Conservation (phyloP, 2,329 filamentous ascomycete genomes). For the Spiromastix sp. region DNA sequence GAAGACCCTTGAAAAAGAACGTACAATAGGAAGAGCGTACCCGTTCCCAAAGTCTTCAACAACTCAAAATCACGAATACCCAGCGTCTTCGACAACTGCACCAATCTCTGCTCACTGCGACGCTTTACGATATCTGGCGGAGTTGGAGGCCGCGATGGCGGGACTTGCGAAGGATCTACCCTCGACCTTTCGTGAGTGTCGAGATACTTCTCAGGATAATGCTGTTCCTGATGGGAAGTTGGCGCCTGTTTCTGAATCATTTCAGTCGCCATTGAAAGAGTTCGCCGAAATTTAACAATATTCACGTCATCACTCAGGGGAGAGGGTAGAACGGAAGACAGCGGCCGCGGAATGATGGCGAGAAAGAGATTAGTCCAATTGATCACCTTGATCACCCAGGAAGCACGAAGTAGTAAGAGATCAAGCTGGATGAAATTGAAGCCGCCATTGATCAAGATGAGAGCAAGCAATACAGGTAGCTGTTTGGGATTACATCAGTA, state of each 20-base stretch:
- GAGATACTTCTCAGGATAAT: conserved; percentile 4
- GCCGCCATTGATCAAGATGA: conserved; percentile 4
- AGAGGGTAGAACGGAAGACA: not conserved
- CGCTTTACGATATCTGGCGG: conserved; percentile 29
- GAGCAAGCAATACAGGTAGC: no score
- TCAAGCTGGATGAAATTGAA: not conserved
- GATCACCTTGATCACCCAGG: no score
- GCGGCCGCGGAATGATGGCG: no score
- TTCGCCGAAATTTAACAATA: not conserved
- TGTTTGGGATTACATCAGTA: no score
- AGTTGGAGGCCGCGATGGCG: conserved; percentile 21
- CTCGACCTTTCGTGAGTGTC: conserved; percentile 18
- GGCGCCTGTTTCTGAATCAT: conserved; percentile 25
- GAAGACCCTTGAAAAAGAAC: conserved; percentile 4
- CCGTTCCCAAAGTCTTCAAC: conserved; percentile 40
- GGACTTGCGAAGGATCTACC: conserved; percentile 18
- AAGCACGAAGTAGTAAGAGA: conserved; percentile 3
- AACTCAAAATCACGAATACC: conserved; percentile 36
- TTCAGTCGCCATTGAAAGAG: conserved; percentile 29
- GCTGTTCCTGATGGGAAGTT: not conserved
- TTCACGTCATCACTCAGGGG: not conserved
- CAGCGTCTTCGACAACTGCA: conserved; percentile 27
- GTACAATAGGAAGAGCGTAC: conserved; percentile 18
- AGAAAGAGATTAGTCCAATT: not conserved
- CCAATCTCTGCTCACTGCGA: conserved; percentile 27